Base-by-base conservation (phyloP, 371 early-diverging fungal species). In the Dichotomocladium elegans region DNA sequence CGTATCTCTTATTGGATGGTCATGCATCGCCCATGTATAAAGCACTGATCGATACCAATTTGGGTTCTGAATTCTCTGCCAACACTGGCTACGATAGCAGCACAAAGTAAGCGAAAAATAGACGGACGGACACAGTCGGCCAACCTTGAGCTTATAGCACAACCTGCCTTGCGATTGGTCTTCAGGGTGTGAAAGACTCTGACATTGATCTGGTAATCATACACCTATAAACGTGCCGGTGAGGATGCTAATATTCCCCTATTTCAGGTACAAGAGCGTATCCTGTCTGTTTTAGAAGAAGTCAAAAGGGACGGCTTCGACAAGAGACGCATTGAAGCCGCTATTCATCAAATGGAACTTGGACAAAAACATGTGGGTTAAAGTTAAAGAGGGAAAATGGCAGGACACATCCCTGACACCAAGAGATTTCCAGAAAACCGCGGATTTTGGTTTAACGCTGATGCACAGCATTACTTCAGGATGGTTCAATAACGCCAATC, bases 1-100 rank as follows among this genome's bases (percentile, higher is more conserved):
- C 91, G 3, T 82, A 80, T 50, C 77, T 97, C 46, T 75, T 97
- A 19, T 68, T 90, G 19, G 88, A 90, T 66, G 96, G 96, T 22
- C 87, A 92, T 44, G 85, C 94, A 14, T 86, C 94, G 10, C 98
- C 98, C 11, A 89, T 97, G 91, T 92, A 94, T 68, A 80, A 94
- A 67, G 91, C 92, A n/a, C 75, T 97, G 63, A 94, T 97, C 40
- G 95, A 95, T 62, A 81, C 90, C 31, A 88, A 90, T 40, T 64
- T 97, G n/a, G 96, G 95, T 12, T 81, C 91, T 0, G 98, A 95
- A 51, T 97, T 91, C 71, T 86, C 91, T 31, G 80, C 92, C 8
- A 91, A 87, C 51, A 93, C 92, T 6, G 98, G 98, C 10, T 94
- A 92, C 58, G 90, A 91, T 61, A 70, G 77, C 21, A 84, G 80